Conservation (phyloP, 2,329 filamentous ascomycete species). For the Colletotrichum brevisporum region DNA sequence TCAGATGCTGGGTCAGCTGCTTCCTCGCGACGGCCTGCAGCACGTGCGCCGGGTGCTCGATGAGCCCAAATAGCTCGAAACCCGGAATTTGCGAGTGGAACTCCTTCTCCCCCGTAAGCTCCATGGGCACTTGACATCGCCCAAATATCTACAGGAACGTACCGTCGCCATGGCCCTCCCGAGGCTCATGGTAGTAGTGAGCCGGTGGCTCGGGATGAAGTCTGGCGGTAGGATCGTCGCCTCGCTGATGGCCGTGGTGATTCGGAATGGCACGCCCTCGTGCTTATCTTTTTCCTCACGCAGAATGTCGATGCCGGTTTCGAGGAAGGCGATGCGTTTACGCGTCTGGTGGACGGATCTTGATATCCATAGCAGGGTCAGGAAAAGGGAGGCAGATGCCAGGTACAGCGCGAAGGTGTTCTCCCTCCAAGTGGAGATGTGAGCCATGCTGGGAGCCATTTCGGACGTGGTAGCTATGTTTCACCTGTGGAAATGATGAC, state of each 20-base stretch:
- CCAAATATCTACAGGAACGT: no score
- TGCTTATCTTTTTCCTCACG: neutral
- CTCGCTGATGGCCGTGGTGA: neutral
- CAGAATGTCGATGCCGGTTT: neutral
- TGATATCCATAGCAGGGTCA: neutral
- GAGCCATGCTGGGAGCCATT: no score
- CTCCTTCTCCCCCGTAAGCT: neutral
- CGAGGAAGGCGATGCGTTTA: neutral
- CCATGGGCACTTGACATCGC: no score
- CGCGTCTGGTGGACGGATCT: neutral
- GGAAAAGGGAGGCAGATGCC: no score
- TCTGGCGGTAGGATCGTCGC: neutral
- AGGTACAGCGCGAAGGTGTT: no score
- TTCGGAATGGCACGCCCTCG: neutral
- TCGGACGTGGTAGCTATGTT: no score
- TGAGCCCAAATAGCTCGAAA: neutral
- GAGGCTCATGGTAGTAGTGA: neutral
- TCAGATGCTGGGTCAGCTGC: slow-evolving; percentile 1
- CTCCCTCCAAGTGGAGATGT: no score
- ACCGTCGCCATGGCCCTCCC: neutral
- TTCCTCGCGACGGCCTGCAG: slow-evolving; percentile 4
- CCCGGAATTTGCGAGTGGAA: slow-evolving; percentile 5
- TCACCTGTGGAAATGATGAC: no score
- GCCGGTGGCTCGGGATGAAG: neutral
- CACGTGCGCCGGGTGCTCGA: neutral